phyloP scores from a whole-genome alignment of 1,284 basidiomycete genomes.

The Boletus sp. region DNA sequence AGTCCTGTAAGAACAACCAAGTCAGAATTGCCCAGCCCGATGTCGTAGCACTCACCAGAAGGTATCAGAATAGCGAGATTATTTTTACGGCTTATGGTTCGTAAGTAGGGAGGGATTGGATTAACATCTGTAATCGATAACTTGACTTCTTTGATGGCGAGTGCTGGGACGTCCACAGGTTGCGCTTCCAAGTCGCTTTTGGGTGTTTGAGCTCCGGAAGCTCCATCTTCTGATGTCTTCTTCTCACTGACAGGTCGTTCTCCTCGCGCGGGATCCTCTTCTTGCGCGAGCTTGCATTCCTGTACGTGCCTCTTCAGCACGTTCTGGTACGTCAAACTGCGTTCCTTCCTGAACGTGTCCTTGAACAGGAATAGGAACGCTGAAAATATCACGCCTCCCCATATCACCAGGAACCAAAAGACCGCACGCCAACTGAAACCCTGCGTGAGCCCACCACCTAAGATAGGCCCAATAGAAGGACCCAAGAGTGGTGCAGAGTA shows the following conservation, averaged over 20 bases:
- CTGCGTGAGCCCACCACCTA: constrained; percentile 69
- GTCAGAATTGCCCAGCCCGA: constrained; percentile 52
- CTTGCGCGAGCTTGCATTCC: not conserved
- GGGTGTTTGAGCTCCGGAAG: not conserved
- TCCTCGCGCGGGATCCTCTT: constrained; percentile 11
- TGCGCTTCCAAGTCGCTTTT: constrained; percentile 26
- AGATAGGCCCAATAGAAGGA: constrained; percentile 67
- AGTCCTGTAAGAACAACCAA: constrained; percentile 51
- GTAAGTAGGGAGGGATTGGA: constrained; percentile 22
- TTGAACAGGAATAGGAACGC: constrained; percentile 70
- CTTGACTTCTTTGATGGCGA: constrained; percentile 37
- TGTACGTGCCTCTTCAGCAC: constrained; percentile 41
- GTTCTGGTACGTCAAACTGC: constrained; percentile 74
- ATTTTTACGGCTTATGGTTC: constrained; percentile 16
- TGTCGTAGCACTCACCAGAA: constrained; percentile 17
- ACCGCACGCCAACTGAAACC: constrained; percentile 75
- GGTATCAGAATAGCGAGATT: constrained; percentile 19
- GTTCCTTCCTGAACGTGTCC: constrained; percentile 79
- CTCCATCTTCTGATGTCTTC: not conserved
- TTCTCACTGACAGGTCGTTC: constrained; percentile 9
- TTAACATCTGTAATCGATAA: constrained; percentile 24
- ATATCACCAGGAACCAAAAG: constrained; percentile 79
- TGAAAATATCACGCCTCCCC: constrained; percentile 55
- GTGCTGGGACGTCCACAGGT: not conserved
- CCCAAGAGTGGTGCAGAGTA: constrained; percentile 65